Base-by-base conservation (phyloP, 2,329 filamentous ascomycete species). In the Cryphonectria nitschkei region DNA sequence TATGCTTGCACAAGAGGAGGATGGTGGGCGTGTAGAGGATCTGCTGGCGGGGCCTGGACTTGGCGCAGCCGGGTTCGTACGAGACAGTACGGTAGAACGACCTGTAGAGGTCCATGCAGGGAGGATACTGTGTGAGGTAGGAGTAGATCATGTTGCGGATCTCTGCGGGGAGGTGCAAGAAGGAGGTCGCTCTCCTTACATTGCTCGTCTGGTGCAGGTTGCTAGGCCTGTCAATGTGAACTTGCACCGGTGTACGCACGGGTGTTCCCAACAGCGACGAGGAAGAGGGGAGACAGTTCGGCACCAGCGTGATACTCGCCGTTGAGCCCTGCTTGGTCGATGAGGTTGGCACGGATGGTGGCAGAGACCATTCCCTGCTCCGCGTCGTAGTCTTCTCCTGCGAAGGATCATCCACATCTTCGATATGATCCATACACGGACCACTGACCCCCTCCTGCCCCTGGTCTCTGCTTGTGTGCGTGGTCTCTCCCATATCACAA, bases 91-190 rank as follows among this genome's bases (percentile, higher is more conserved):
- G 60, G 70, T 81, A 79, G 69, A 79, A 80, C 7, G 73, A 65
- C 22, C 77, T 73, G 73, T 76, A 81, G 29, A 81, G 71, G n/a
- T 71, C 73, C 39, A 72, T 72, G 32, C 74, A 79, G 16, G 71
- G 74, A 19, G 80, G 80, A 50, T 77, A 79, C 26, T 74, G 69
- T 54, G 79, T 68, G 26, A 73, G 70, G 62, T 74, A 73, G 37
- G 76, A 69, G 74, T 82, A 81, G 32, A 82, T 78, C 29, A 77
- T 74, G 69, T 80, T 79, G 29, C 80, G 78, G 58, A 81, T 75
- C 75, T 82, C 80, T 14, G 75, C 65, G 1, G 80, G 79, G 61
- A 81, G 77, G 11, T 67, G 37, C 58, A 80, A 74, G 63, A 80
- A 81, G 32, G 75, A 75, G 50, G 72, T 52, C 0, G 37, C 54